Evolutionary conservation across 2,329 filamentous ascomycete species (phyloP), one percentile per base, ranked within the genome.

Genomic region (Xylariaceae sp.): DNA sequence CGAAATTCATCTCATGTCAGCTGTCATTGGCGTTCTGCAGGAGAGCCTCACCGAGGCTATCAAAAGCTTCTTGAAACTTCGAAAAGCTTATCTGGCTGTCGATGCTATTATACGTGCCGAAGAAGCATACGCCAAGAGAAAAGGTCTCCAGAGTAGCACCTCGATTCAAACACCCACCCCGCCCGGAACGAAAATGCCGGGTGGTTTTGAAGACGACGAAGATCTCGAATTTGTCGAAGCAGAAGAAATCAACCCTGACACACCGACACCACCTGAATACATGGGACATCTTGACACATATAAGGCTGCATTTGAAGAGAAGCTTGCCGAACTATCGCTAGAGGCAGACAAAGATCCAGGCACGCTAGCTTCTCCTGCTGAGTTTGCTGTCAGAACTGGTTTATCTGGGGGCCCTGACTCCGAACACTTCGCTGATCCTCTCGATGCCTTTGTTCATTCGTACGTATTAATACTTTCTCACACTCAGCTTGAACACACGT

Each of bases 31-130:
- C 0, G 88, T 97, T 14, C 71, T 97, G 57, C 94, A 94, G 55
- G 93, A 97, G 70, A 95, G 88, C 62, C 69, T 97, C 57, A 92
- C 91, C 0, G 93, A 97, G 64, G 89, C 83, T 14, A 80, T 97
- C 64, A 89, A 85, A 67, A 89, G 89, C 5, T 97, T 97, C 61
- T 94, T 95, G 63, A 95, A 93, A 67, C 68, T 97, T 56, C 78
- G 92, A 50, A 95, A 94, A 64, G 92, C 92, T 0, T 97, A 87
- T 59, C 71, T 89, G 32, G 85, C 89, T 0, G 73, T 98, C 3
- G 86, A 95, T 58, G 76, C 76, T 8, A 87, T 98, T 44, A 76
- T 91, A 61, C 78, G 86, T 49, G 79, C 84, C 25, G 91, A 95
- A 67, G 77, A 77, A 20, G 80, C 76, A 49, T 72, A 70, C 50